Evolutionary conservation across 148 eudicot genomes (phyloP), one percentile per base, ranked within the genome.

Genomic region (Vaccinium corymbosum): DNA sequence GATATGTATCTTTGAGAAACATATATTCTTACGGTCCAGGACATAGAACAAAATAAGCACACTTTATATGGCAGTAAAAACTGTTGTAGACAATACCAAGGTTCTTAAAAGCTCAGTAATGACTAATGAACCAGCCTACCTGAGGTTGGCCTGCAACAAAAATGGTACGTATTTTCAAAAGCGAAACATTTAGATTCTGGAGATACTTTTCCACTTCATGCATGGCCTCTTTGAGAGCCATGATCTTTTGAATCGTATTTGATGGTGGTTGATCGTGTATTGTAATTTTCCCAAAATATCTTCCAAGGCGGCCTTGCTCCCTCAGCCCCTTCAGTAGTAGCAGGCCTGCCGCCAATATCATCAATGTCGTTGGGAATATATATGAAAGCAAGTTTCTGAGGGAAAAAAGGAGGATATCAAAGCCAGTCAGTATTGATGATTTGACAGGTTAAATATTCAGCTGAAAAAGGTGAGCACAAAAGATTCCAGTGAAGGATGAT

Each of bases 191-290:
- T 70, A 95, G 70, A 85, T 86, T 87, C 86, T 95, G 98, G 80
- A 95, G 92, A 89, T 82, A 93, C 85, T 86, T 92, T 88, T 95
- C 98, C 87, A 94, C 85, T 83, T 94, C 98, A 38, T 91, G 92
- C 90, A 95, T 91, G 85, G 98, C 98, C 78, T 93, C 91, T 89
- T 95, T 95, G 64, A 95, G 84, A 81, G 98, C 98, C 70, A 95
- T 86, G 81, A 95, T 94, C 91, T 95, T 90, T 87, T 95, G 98
- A 87, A 95, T 91, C 38, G 98, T 95, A 86, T 95, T 95, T n/a
- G 98, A 94, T 80, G 94, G 94, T 84, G 98, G 98, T 86, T 95
- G 98, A 89, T 95, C 98, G 83, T 87, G 91, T 83, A 95, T 93
- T 29, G 93, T 93, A 72, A 95, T 90, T 88, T 86, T 91, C 51